Percentiles rank a stretch among this genome's conserved stretches.
Evolutionary conservation across 108 stramenopile species (phyloP).

Genomic region (Nitzschia sp.): DNA sequence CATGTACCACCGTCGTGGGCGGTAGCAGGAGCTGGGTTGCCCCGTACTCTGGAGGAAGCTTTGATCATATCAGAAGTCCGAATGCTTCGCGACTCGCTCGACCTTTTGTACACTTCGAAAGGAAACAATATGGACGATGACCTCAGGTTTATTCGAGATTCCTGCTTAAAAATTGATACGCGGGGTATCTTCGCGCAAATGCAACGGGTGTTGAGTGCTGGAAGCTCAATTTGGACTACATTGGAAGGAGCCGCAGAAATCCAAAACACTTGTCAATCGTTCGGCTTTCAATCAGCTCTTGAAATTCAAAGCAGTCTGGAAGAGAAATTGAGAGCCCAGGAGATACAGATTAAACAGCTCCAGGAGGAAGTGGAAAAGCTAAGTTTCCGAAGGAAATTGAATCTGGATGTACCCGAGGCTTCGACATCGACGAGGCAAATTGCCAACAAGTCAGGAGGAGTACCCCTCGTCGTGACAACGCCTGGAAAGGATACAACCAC

Average conservation of each 20-base stretch:
- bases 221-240: constrained; percentile 40
- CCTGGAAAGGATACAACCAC: neutral
- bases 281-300: constrained; percentile 31
- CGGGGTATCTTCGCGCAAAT: constrained; percentile 44
- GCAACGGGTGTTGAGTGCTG: constrained; percentile 43
- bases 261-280: constrained; percentile 19
- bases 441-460: neutral
- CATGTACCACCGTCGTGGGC: constrained; percentile 51
- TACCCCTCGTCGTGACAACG: constrained; percentile 4
- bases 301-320: constrained; percentile 25
- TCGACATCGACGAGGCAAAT: neutral
- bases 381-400: constrained; percentile 30
- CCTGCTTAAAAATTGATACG: constrained; percentile 35
- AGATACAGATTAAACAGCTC: constrained; percentile 28
- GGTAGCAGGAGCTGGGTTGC: constrained; percentile 24
- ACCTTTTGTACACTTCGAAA: constrained; percentile 16
- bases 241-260: constrained; percentile 20
- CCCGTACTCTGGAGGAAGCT: constrained; percentile 32
- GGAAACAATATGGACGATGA: constrained; percentile 16
- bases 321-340: constrained; percentile 26
- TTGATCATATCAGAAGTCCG: constrained; percentile 23
- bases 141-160: constrained; percentile 29
- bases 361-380: constrained; percentile 32
- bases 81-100: constrained; percentile 29
- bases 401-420: constrained; percentile 24